Percentiles rank a stretch among this genome's conserved stretches.
These are phyloP conservation scores for Theileria luwenshuni DNA, from an alignment of 169 alveolate genomes.

Conservation along the genomic window DNA sequence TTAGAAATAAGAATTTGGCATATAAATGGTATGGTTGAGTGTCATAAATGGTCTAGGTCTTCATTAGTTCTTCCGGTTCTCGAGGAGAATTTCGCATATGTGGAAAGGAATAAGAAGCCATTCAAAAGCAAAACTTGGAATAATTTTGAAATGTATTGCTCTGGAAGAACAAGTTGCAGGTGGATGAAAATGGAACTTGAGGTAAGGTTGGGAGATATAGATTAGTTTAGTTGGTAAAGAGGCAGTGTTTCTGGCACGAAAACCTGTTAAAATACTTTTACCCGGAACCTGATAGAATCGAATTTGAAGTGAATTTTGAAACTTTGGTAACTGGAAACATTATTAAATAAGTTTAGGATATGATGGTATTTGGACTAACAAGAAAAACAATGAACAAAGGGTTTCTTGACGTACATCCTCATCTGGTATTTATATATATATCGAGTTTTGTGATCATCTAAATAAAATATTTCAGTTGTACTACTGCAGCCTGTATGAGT, in stretches of 20 bases:
- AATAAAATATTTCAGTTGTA: too few species aligned
- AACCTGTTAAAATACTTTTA: conserved; percentile 10
- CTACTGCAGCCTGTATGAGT: conserved; percentile 24
- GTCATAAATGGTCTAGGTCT: conserved; percentile 11
- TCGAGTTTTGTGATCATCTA: too few species aligned
- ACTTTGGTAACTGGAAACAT: conserved; percentile 23
- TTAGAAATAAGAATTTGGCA: conserved; percentile 21
- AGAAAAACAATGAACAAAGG: conserved; percentile 35
- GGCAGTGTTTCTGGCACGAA: conserved; percentile 67
- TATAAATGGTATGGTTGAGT: background rate
- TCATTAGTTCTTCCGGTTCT: conserved; percentile 15
- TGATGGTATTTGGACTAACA: conserved; percentile 37
- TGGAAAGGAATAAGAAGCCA: conserved; percentile 26
- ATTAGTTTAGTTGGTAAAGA: conserved; percentile 21
- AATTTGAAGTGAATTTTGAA: conserved; percentile 35
- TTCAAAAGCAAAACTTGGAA: conserved; percentile 8
- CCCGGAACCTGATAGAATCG: conserved; percentile 16
- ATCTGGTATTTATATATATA: conserved; percentile 24
- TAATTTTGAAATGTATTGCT: conserved; percentile 33
- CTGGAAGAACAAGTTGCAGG: conserved; percentile 66
- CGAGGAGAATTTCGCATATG: conserved; percentile 48
- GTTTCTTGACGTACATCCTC: conserved; percentile 24
- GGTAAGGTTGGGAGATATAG: background rate
- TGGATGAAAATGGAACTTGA: conserved; percentile 10
- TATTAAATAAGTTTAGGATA: conserved; percentile 8